These are phyloP conservation scores for Anthoceros angustus DNA, from an alignment of 225 moss, liverwort and hornwort species.

Conservation along the genomic window DNA sequence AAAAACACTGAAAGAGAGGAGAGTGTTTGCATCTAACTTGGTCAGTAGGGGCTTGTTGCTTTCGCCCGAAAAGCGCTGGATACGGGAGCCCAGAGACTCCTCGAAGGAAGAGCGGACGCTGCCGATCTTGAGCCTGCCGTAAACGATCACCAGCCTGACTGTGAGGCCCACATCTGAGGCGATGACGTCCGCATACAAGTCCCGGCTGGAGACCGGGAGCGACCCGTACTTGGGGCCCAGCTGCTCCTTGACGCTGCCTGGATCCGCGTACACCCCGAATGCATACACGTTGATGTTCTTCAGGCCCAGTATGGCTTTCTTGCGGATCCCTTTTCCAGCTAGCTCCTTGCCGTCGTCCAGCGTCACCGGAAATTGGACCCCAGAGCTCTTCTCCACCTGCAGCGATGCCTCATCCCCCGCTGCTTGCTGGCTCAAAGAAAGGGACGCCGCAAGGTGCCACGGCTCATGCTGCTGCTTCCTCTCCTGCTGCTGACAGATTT, in stretches of 20 bases:
- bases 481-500: no score
- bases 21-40: slow-evolving; percentile 20
- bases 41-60: slow-evolving; percentile 48
- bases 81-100: slow-evolving; percentile 71
- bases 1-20: slow-evolving; percentile 1
- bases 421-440: no score
- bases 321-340: slow-evolving; percentile 64
- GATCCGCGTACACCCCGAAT: slow-evolving; percentile 72
- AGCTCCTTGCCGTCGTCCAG: slow-evolving; percentile 46
- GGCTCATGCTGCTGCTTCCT: no score
- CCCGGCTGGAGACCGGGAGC: slow-evolving; percentile 28
- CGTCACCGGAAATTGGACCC: slow-evolving; percentile 42
- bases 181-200: slow-evolving; percentile 33
- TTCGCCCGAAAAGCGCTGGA: slow-evolving; percentile 65
- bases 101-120: slow-evolving; percentile 83
- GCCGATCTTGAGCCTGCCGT: slow-evolving; percentile 66
- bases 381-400: slow-evolving; percentile 58
- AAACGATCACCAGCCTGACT: slow-evolving; percentile 59
- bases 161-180: slow-evolving; percentile 62
- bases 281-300: slow-evolving; percentile 78
- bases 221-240: slow-evolving; percentile 39
- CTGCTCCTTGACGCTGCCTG: slow-evolving; percentile 43
- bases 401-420: no score
- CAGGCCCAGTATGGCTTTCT: slow-evolving; percentile 59
- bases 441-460: no score